Evolutionary conservation across 352 stramenopile species (phyloP), one percentile per base, ranked within the genome.

Genomic region (Stephanocyclus meneghinianus): DNA sequence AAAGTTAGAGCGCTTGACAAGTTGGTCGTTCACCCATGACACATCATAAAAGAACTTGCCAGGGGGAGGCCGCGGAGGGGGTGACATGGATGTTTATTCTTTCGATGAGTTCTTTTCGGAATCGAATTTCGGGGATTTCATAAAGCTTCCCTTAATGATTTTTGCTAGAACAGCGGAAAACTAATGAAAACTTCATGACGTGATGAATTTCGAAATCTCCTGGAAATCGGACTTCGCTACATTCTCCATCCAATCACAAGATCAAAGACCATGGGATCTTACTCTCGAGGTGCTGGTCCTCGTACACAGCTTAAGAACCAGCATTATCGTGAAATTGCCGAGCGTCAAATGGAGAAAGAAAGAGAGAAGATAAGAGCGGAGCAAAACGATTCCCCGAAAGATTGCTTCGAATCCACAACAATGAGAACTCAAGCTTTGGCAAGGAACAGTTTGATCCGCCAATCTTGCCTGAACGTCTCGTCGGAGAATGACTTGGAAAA

Each of bases 401-500:
- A 72, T 55, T 45, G 6, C 55, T 35, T 51, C 13, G 64, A 72
- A 63, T 62, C 48, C 2, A 55, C 64, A 51, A 15, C 32, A 15
- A 51, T 37, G 42, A 74, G 18, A 29, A 48, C 47, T 40, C 50
- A 71, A 50, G 32, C 29, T 42, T 11, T 55, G 11, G 37, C 51
- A 6, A 48, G 2, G 2, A 29, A 57, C 40, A 42, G 51, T 35
- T 37, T 74, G 1, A 55, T 74, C 18, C 48, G 51, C 21, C 37
- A 50, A 63, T 72, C 64, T 30, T 63, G 48, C 47, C 64, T 72
- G 2, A 26, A 65, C 56, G 35, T 71, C 0, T 61, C 50, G 57
- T 65, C 66, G 10, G 40, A 74, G 40, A 48, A 74, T 10, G 50
- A 64, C 45, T 65, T 72, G 53, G 56, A 74, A n/a, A 47, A 53